Evolutionary conservation across 106 monocot genomes (phyloP).

Genomic region (Xerophyta viscosa): DNA sequence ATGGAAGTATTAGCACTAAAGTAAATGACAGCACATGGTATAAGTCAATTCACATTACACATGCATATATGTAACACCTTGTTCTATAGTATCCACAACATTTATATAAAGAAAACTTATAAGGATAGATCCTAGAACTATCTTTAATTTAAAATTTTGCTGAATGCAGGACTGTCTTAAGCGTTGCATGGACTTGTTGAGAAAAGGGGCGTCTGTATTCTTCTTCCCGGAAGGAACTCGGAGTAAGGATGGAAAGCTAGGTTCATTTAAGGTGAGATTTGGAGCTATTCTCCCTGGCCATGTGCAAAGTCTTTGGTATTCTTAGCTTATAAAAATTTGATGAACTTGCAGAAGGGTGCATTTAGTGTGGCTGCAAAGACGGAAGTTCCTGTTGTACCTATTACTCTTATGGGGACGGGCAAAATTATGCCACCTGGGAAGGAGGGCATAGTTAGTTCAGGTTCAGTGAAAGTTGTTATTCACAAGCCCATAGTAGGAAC

Average conservation of each 20-base stretch:
- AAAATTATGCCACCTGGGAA: constrained; percentile 80
- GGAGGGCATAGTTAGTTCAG: constrained; percentile 61
- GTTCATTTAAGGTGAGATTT: constrained; percentile 73
- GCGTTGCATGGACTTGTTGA: constrained; percentile 70
- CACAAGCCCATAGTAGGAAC: constrained; percentile 73
- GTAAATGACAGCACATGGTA: too few species aligned
- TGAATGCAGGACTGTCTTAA: constrained; percentile 77
- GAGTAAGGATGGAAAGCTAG: constrained; percentile 83
- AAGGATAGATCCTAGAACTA: too few species aligned
- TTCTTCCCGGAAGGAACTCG: constrained; percentile 99
- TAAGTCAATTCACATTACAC: too few species aligned
- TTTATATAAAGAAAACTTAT: too few species aligned
- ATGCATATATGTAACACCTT: too few species aligned
- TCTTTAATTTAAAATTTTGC: constrained; percentile 5
- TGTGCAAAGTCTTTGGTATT: too few species aligned
- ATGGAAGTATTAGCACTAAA: too few species aligned
- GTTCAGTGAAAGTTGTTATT: constrained; percentile 77
- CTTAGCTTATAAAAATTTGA: too few species aligned
- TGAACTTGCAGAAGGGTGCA: constrained; percentile 76
- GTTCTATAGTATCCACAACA: too few species aligned
- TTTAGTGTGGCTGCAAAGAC: constrained; percentile 83
- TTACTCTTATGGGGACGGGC: constrained; percentile 83
- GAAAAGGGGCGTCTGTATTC: constrained; percentile 83
- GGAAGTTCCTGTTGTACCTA: constrained; percentile 76
- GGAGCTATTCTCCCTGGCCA: too few species aligned